Evolutionary conservation across 768 basidiomycete species (phyloP).

Genomic region (Calocera viscosa): DNA sequence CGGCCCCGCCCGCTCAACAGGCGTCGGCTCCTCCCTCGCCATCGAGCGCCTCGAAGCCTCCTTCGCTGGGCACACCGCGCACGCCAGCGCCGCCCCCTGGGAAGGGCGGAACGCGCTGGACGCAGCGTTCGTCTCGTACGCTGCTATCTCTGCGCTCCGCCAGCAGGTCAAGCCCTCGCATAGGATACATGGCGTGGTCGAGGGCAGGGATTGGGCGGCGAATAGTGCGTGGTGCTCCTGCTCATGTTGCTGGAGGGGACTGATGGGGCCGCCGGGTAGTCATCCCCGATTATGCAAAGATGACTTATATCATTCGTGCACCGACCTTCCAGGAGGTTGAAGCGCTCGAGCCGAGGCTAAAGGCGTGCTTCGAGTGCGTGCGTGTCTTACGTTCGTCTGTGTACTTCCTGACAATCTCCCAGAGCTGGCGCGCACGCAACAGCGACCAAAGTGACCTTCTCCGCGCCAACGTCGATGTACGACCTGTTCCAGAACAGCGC

Average conservation of each 20-base stretch:
- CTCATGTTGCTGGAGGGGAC: not conserved
- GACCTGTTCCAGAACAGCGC: not conserved
- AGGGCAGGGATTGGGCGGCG: conserved; percentile 49
- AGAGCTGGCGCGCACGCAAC: not conserved
- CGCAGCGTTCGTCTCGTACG: conserved; percentile 32
- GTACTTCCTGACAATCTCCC: too few relatives aligned
- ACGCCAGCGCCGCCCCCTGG: conserved; percentile 3
- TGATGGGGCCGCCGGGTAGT: conserved; percentile 34
- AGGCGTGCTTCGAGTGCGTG: conserved; percentile 58
- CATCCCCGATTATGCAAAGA: conserved; percentile 54
- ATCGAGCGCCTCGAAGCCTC: not conserved
- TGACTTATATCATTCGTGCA: conserved; percentile 66
- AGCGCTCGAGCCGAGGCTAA: conserved; percentile 45
- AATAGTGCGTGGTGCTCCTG: conserved; percentile 41
- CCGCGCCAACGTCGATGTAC: conserved; percentile 19
- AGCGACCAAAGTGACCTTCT: not conserved
- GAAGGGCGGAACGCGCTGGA: conserved; percentile 6
- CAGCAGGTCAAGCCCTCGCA: conserved; percentile 9
- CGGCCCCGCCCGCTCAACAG: conserved; percentile 16
- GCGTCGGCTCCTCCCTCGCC: conserved; percentile 4
- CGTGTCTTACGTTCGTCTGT: not conserved
- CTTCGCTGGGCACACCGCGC: not conserved
- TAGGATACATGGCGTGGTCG: conserved; percentile 10
- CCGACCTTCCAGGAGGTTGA: conserved; percentile 51
- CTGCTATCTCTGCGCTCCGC: conserved; percentile 45